Conservation (phyloP, 1,284 basidiomycete species). For the Prillingera fragicola region DNA sequence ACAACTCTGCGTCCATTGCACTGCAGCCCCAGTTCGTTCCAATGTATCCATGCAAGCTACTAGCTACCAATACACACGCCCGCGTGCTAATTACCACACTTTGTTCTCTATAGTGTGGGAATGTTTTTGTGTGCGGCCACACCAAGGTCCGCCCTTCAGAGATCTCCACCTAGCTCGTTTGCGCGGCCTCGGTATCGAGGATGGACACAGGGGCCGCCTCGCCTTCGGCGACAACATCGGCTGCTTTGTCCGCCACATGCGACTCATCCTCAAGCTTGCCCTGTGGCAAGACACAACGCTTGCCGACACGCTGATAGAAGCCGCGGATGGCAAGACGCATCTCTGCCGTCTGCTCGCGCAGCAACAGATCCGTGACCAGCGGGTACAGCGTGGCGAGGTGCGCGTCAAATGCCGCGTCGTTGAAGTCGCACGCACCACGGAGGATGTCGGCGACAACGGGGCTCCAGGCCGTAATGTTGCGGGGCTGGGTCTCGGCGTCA, state of each 20-base stretch:
- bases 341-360: conserved; percentile 71
- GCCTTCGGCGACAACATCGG: not conserved
- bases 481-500: conserved; percentile 82
- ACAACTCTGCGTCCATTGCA: too few species aligned
- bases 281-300: too few species aligned
- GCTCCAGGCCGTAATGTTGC: conserved; percentile 96
- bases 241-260: not conserved
- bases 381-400: conserved; percentile 85
- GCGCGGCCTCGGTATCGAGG: too few species aligned
- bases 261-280: too few species aligned
- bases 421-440: conserved; percentile 80
- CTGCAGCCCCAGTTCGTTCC: too few species aligned
- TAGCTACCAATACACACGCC: conserved; percentile 1
- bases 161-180: too few species aligned
- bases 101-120: too few species aligned
- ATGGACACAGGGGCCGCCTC: too few species aligned
- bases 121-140: too few species aligned
- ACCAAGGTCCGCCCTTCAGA: too few species aligned
- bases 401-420: conserved; percentile 74
- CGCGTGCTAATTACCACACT: too few species aligned
- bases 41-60: not conserved
- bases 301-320: conserved; percentile 58
- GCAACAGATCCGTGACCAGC: conserved; percentile 70
- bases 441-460: conserved; percentile 93
- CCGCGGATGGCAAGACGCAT: conserved; percentile 69